Percentiles rank a stretch among this genome's conserved stretches.
These are phyloP conservation scores for Kwoniella botswanensis DNA, from an alignment of 768 basidiomycete species.

Conservation along the genomic window DNA sequence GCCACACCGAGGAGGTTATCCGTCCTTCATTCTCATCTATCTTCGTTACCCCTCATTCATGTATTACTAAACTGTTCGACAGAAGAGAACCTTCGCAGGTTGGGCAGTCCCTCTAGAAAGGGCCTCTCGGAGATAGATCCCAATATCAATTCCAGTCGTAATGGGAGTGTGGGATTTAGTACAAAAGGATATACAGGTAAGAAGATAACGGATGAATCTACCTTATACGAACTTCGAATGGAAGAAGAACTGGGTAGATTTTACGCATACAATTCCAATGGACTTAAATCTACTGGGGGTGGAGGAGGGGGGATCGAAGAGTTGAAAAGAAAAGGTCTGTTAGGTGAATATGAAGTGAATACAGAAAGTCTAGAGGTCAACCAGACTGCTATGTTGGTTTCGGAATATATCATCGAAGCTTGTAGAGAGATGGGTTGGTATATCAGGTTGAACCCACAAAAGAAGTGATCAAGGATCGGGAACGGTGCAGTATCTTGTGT, in stretches of 20 bases:
- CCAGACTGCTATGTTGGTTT: conserved; percentile 4
- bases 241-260: conserved; percentile 15
- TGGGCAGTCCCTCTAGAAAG: not conserved
- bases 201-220: conserved; percentile 17
- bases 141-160: not conserved
- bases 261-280: not conserved
- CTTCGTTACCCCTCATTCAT: conserved; percentile 10
- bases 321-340: conserved; percentile 1
- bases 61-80: conserved; percentile 13
- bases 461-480: not conserved
- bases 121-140: not conserved
- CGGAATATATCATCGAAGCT: conserved; percentile 28
- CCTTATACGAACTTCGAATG: conserved; percentile 17
- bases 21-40: conserved; percentile 8
- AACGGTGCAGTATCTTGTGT: no score
- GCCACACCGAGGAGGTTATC: conserved; percentile 13
- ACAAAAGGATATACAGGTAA: not conserved
- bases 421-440: conserved; percentile 34
- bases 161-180: not conserved
- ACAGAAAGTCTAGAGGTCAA: conserved; percentile 8
- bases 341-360: conserved; percentile 19
- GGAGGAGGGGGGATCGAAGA: not conserved
- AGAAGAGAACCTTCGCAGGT: conserved; percentile 9
- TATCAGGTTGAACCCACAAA: conserved; percentile 17
- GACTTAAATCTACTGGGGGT: not conserved